These are phyloP conservation scores for Puya raimondii DNA, from an alignment of 176 grass and related monocot species.

Conservation along the genomic window DNA sequence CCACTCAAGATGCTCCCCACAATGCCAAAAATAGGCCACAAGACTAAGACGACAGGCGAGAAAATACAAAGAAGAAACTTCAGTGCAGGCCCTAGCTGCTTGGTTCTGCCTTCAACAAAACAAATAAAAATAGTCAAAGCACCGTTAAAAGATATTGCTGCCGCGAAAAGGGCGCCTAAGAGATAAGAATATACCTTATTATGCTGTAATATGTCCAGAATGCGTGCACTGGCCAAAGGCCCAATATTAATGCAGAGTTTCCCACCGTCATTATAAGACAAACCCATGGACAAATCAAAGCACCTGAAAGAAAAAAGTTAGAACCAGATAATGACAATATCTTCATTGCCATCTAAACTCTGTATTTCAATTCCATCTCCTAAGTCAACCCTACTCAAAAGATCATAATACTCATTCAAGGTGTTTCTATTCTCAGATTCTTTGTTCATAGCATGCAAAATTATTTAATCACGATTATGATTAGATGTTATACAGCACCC, in stretches of 20 bases:
- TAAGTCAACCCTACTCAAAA: constrained; percentile 1
- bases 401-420: not conserved
- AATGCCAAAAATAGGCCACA: constrained; percentile 68
- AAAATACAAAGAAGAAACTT: constrained; percentile 70
- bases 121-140: constrained; percentile 20
- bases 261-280: constrained; percentile 83
- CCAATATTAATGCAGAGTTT: constrained; percentile 78
- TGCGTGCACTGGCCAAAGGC: constrained; percentile 83
- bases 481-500: no score
- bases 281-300: constrained; percentile 62
- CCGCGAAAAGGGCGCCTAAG: constrained; percentile 3
- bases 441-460: no score
- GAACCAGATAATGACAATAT: not conserved
- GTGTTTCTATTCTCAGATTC: not conserved
- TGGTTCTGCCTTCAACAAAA: constrained; percentile 71
- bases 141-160: constrained; percentile 11
- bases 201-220: constrained; percentile 91
- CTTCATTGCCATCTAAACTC: not conserved
- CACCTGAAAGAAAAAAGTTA: constrained; percentile 38
- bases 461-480: no score
- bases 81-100: constrained; percentile 71
- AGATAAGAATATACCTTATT: constrained; percentile 49
- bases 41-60: constrained; percentile 40
- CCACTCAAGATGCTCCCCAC: constrained; percentile 58
- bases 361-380: not conserved